These are phyloP conservation scores for Rhodotorula diobovata DNA, from an alignment of 768 basidiomycete species.

Conservation along the genomic window DNA sequence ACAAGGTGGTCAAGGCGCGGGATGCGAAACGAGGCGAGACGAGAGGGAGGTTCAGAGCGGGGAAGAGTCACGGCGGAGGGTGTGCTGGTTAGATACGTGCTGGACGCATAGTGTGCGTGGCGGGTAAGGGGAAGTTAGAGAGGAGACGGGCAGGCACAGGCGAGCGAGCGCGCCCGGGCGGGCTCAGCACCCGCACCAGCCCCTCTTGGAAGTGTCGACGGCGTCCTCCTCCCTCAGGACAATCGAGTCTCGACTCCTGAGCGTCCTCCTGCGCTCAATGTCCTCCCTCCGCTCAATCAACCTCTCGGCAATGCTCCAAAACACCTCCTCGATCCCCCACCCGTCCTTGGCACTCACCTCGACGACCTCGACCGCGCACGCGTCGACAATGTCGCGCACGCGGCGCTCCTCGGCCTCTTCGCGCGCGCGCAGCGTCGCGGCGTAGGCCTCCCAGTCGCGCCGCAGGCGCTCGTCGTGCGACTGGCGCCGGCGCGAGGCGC, in stretches of 20 bases:
- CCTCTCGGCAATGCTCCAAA: conserved; percentile 69
- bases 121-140: background rate
- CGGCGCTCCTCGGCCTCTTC: conserved; percentile 59
- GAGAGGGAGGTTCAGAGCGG: background rate
- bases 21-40: background rate
- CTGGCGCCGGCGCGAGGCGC: conserved; percentile 6
- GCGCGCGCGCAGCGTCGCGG: conserved; percentile 46
- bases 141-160: background rate
- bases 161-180: background rate
- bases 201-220: background rate
- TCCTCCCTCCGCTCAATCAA: conserved; percentile 72
- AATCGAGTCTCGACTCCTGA: conserved; percentile 77
- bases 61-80: background rate
- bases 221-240: conserved; percentile 53
- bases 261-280: conserved; percentile 75
- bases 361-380: conserved; percentile 78
- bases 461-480: conserved; percentile 18
- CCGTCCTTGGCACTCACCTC: conserved; percentile 91
- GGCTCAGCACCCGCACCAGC: conserved; percentile 33
- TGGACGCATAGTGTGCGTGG: too few species aligned
- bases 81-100: too few species aligned
- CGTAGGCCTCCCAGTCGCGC: conserved; percentile 41
- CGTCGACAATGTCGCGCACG: conserved; percentile 53
- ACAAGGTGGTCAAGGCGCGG: too few species aligned
- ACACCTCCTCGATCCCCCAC: conserved; percentile 69